phyloP scores from a whole-genome alignment of 2,329 filamentous ascomycete genomes.

The Gliomastix tumulicola region DNA sequence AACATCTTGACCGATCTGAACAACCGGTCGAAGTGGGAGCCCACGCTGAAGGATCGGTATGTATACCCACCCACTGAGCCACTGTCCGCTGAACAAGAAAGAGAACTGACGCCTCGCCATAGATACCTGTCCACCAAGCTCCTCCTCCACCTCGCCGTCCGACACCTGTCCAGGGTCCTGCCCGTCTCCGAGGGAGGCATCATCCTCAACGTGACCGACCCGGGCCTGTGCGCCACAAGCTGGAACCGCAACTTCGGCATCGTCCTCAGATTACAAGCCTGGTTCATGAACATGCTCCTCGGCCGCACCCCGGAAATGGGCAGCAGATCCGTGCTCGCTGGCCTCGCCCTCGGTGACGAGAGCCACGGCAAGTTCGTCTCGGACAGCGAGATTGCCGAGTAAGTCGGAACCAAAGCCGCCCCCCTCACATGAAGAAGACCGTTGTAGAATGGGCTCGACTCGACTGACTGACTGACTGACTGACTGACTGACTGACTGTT shows the following conservation, averaged over 20 bases:
- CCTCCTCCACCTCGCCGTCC: slow-evolving; percentile 13
- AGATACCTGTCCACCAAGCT: slow-evolving; percentile 19
- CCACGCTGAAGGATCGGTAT: no score
- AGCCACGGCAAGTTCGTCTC: slow-evolving; percentile 17
- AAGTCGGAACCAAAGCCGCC: no score
- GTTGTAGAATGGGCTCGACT: no score
- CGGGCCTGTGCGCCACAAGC: slow-evolving; percentile 17
- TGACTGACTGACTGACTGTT: no score
- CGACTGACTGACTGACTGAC: no score
- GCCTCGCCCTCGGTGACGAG: slow-evolving; percentile 11
- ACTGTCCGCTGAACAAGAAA: no score
- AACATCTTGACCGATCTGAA: background rate
- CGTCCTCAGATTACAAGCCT: background rate
- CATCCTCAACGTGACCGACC: slow-evolving; percentile 19
- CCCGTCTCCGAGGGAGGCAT: slow-evolving; percentile 18
- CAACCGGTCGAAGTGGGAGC: background rate
- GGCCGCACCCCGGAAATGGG: slow-evolving; percentile 13
- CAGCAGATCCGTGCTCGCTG: slow-evolving; percentile 18
- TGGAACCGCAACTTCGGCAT: slow-evolving; percentile 4
- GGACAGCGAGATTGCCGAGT: slow-evolving; percentile 16
- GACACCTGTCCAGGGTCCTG: slow-evolving; percentile 15
- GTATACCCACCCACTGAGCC: no score
- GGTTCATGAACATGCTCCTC: background rate
- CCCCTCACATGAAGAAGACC: no score
- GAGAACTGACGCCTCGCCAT: no score